Evolutionary conservation across 305 asterid species (phyloP).

Genomic region (Rubia peregrina): DNA sequence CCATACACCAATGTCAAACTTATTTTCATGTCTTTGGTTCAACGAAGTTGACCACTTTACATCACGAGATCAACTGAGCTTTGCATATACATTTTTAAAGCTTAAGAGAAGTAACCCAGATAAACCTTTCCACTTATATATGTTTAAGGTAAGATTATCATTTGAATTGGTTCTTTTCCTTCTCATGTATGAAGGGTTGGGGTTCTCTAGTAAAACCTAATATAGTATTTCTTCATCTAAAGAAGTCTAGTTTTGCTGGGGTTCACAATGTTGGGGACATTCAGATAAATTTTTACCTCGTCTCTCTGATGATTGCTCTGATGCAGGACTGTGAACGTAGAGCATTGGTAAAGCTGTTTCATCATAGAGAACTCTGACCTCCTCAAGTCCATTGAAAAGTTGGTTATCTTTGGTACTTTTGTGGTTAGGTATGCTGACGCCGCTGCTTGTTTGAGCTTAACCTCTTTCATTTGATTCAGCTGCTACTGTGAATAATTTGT

Average conservation of each 20-base stretch:
- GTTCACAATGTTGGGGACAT: not conserved
- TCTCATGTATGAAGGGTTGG: not conserved
- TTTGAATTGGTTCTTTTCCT: not conserved
- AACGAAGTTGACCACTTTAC: conserved; percentile 83
- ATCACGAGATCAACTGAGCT: conserved; percentile 90
- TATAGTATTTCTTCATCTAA: not conserved
- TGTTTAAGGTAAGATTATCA: conserved; percentile 70
- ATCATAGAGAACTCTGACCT: conserved; percentile 39
- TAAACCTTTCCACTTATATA: conserved; percentile 47
- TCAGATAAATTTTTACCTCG: not conserved
- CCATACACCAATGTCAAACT: conserved; percentile 82
- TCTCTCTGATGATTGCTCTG: conserved; percentile 1
- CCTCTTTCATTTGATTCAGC: not conserved
- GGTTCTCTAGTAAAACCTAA: not conserved
- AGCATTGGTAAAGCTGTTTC: conserved; percentile 76
- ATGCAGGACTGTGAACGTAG: conserved; percentile 87
- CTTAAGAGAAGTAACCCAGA: conserved; percentile 66
- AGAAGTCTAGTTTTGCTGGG: not conserved
- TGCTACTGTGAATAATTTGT: not conserved
- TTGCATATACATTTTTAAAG: conserved; percentile 79
- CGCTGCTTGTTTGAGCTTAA: not conserved
- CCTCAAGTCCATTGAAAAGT: conserved; percentile 15
- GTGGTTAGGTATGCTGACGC: not conserved
- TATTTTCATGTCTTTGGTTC: conserved; percentile 88
- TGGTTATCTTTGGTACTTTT: not conserved